Percentiles rank a stretch among this genome's conserved stretches.
These are phyloP conservation scores for Globisporangium acanthophoron DNA, from an alignment of 352 stramenopile genomes.

Conservation along the genomic window DNA sequence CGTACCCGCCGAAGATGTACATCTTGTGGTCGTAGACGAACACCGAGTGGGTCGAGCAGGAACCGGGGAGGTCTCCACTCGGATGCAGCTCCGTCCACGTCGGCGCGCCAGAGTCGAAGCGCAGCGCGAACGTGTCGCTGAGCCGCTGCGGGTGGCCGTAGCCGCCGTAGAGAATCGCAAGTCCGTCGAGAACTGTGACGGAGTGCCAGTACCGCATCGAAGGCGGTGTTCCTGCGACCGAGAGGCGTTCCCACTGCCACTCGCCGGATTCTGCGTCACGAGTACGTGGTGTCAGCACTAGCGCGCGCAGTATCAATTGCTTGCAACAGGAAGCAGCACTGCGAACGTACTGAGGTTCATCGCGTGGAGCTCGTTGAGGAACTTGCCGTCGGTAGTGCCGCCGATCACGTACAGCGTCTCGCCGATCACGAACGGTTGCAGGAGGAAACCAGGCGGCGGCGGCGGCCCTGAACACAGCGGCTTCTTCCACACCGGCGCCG, in stretches of 20 bases:
- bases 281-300: neutral
- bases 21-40: conserved; percentile 42
- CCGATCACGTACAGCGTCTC: conserved; percentile 50
- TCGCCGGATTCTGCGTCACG: conserved; percentile 22
- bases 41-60: conserved; percentile 46
- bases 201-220: conserved; percentile 70
- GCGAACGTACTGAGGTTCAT: conserved; percentile 41
- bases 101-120: conserved; percentile 34
- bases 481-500: conserved; percentile 24
- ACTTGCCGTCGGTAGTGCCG: conserved; percentile 53
- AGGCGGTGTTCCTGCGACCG: conserved; percentile 31
- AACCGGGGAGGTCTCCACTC: conserved; percentile 35
- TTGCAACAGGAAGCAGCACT: neutral
- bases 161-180: conserved; percentile 47
- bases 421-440: conserved; percentile 47
- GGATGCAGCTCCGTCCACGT: conserved; percentile 46
- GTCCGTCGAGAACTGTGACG: conserved; percentile 28
- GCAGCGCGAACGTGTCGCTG: conserved; percentile 46
- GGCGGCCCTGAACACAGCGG: conserved; percentile 27
- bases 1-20: conserved; percentile 62
- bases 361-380: conserved; percentile 45
- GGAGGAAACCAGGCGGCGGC: conserved; percentile 33
- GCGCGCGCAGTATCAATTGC: neutral
- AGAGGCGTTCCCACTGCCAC: conserved; percentile 49
- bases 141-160: conserved; percentile 49